Evolutionary conservation across 148 eudicot species (phyloP).

Genomic region (Persicaria maculosa): DNA sequence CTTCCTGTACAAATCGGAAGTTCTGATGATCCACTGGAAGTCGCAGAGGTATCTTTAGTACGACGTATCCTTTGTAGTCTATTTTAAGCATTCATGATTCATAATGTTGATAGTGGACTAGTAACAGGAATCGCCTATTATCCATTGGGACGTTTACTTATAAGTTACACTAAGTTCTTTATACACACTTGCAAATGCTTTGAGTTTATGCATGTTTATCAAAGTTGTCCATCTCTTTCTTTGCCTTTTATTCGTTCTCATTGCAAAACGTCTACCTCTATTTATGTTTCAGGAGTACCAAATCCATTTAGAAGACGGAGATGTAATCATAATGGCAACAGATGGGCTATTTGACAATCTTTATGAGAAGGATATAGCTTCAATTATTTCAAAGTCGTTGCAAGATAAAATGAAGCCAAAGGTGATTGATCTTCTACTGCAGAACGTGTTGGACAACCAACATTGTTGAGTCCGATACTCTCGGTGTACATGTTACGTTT

Average conservation of each 20-base stretch:
- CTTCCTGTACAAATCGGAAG: constrained; percentile 55
- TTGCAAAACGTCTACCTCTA: neutral
- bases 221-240: neutral
- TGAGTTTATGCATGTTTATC: neutral
- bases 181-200: neutral
- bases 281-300: constrained; percentile 38
- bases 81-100: neutral
- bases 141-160: neutral
- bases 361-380: constrained; percentile 64
- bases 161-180: neutral
- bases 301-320: constrained; percentile 61
- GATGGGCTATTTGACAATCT: constrained; percentile 90
- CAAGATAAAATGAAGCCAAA: constrained; percentile 35
- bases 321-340: constrained; percentile 64
- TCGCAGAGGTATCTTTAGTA: constrained; percentile 43
- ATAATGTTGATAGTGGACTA: neutral
- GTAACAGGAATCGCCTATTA: neutral
- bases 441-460: no score
- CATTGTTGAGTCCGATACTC: no score
- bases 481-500: neutral
- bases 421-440: constrained; percentile 32
- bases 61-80: neutral
- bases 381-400: constrained; percentile 38
- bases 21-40: constrained; percentile 44
- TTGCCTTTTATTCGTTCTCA: neutral